A percentile compares a stretch with the other conserved stretches of the same genome.
Evolutionary conservation across 192 early-diverging fungal species (phyloP).

Genomic region (Coemansia sp.): DNA sequence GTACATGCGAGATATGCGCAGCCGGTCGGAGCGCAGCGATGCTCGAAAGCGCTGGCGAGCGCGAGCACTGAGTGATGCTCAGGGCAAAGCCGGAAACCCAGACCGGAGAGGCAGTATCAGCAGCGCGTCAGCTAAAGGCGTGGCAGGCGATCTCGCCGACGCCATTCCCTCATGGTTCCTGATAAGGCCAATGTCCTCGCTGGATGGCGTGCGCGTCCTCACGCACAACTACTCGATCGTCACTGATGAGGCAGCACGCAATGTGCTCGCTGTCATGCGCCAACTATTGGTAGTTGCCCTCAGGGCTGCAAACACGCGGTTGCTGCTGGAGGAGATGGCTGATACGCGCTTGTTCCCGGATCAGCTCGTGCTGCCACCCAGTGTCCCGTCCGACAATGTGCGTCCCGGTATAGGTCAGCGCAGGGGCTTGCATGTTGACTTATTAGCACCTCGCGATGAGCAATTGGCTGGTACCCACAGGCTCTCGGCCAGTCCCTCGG

Average conservation of each 20-base stretch:
- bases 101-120: background rate
- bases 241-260: slow-evolving; percentile 42
- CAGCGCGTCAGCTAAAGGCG: background rate
- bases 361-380: slow-evolving; percentile 37
- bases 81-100: slow-evolving; percentile 1
- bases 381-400: too few relatives aligned
- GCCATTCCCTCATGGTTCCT: slow-evolving; percentile 57
- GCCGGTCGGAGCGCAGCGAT: slow-evolving; percentile 42
- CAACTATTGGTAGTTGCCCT: slow-evolving; percentile 52
- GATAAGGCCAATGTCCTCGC: slow-evolving; percentile 40
- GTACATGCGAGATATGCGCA: slow-evolving; percentile 56
- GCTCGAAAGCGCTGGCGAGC: slow-evolving; percentile 35
- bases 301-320: slow-evolving; percentile 51
- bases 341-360: slow-evolving; percentile 49
- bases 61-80: slow-evolving; percentile 27
- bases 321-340: slow-evolving; percentile 56
- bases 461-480: background rate
- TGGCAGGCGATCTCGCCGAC: slow-evolving; percentile 27
- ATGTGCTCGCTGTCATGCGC: slow-evolving; percentile 52
- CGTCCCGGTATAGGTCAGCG: background rate
- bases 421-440: slow-evolving; percentile 12
- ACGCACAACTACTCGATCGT: slow-evolving; percentile 57
- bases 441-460: slow-evolving; percentile 30
- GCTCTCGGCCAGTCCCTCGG: slow-evolving; percentile 17
- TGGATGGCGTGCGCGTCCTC: slow-evolving; percentile 55